A percentile compares a stretch with the other conserved stretches of the same genome.
phyloP scores from a whole-genome alignment of 306 rosid species.

The Pyrus pyrifolia region DNA sequence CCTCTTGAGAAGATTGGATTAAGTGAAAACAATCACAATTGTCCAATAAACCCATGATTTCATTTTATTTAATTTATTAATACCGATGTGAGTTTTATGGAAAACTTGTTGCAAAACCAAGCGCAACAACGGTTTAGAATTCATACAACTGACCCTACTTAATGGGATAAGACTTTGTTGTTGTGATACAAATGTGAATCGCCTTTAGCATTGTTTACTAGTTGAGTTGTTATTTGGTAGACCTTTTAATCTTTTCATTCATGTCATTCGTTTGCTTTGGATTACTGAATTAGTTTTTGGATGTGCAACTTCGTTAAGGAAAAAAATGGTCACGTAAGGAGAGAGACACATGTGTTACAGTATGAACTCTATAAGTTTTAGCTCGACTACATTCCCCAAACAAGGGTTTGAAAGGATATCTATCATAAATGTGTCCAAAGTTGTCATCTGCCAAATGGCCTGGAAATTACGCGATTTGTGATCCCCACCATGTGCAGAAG shows the following conservation, averaged over 20 bases:
- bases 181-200: not conserved
- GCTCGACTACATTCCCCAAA: not conserved
- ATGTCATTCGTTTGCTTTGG: too few species aligned
- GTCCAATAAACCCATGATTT: not conserved
- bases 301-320: not conserved
- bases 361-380: not conserved
- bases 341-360: too few species aligned
- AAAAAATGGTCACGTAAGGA: too few species aligned
- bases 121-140: too few species aligned
- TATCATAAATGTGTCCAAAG: not conserved
- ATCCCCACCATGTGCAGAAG: slow-evolving; percentile 39
- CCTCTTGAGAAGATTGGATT: slow-evolving; percentile 42
- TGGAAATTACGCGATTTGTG: slow-evolving; percentile 20
- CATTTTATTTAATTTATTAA: not conserved
- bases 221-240: not conserved
- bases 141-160: too few species aligned
- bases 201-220: not conserved
- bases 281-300: not conserved
- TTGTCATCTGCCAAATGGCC: slow-evolving; percentile 21
- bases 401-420: not conserved
- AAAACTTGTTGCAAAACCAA: too few species aligned
- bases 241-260: not conserved
- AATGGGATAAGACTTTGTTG: too few species aligned
- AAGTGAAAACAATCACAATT: not conserved
- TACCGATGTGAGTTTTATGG: too few species aligned